Evolutionary conservation across 2,329 filamentous ascomycete species (phyloP), one percentile per base, ranked within the genome.

Genomic region (Lanzia echinophila): DNA sequence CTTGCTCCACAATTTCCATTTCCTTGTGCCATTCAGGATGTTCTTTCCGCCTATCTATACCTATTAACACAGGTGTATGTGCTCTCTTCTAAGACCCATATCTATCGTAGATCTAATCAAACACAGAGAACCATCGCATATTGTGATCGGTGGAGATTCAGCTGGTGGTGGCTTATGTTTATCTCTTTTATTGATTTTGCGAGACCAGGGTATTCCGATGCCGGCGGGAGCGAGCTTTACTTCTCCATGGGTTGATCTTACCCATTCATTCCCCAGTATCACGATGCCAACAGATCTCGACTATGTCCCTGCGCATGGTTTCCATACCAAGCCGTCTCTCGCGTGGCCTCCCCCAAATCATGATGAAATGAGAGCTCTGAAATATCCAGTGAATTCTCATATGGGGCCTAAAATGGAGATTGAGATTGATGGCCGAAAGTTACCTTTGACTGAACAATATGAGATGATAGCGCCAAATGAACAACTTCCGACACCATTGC

Each of bases 1-100:
- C 77, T 99, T 31, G 82, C 94, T 6, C 94, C 92, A 2, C 91
- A 97, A 68, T 99, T 92, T 56, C 94, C 94, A 0, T 99, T 99
- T 60, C 94, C 94, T 0, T 97, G 94, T 65, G 90, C 88, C 28
- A 72, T 99, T 7, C 85, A 94, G 53, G 94, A 99, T 68, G 96
- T 90, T 63, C 69, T 99, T 47, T 89, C 92, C 1, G 82, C 90
- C 0, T 97, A 99, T 66, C 73, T 97, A 15, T 86, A 89, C 62
- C 80, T 97, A 2, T 77, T 97, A 45, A 82, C 82, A 3, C 72
- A 83, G 2, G 24, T 28, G 24, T 28, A 28, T 28, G 24, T 28
- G 8, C 4, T 28, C 24, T 8, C 24, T 28, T 28, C 24, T 4
- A 28, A n/a, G n/a, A n/a, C n/a, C n/a, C 24, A 28, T 28, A 4